Evolutionary conservation across 441 rosid species (phyloP), one percentile per base, ranked within the genome.

Genomic region (Euphorbia celastroides): DNA sequence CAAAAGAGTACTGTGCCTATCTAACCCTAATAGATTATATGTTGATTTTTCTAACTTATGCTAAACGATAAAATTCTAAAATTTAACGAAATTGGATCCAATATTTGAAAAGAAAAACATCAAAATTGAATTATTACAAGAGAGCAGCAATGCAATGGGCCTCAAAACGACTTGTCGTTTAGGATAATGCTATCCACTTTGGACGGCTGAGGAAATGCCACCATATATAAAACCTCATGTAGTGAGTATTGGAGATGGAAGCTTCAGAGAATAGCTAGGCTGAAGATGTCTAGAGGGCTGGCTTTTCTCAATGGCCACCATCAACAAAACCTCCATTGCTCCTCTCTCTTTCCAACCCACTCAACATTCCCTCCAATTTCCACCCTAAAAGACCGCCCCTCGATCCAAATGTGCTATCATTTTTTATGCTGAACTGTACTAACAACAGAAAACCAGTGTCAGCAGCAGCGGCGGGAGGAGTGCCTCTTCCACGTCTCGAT

Each of bases 401-500:
- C 8, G 16, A 68, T 52, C 65, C 27, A 48, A 17, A 41, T 34
- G 27, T 34, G 61, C 42, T 51, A 46, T 64, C 44, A 58, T 46
- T 26, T 44, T 50, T 20, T 62, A 60, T 36, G 12, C 19, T 54
- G 20, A 20, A 57, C 11, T 25, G 50, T 22, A 28, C 16, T 22
- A 27, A 9, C 28, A 32, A 2, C 30, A 44, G 30, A 20, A 67
- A 65, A 66, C 10, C 70, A 62, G 0, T 78, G 12, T 14, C 57
- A 19, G 46, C 71, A 70, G 66, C 58, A 60, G 28, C 73, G 46
- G 73, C 74, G 48, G 72, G 65, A 19, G 72, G 71, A 62, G 89
- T 69, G 66, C 81, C 94, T 6, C 76, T 75, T 61, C 91, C 88
- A 12, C 94, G 88, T 2, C 78, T 93, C 54, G 98, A 93, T 71